Evolutionary conservation across 2,329 filamentous ascomycete genomes (phyloP), one percentile per base, ranked within the genome.

Genomic region (Grosmannia clavigera): DNA sequence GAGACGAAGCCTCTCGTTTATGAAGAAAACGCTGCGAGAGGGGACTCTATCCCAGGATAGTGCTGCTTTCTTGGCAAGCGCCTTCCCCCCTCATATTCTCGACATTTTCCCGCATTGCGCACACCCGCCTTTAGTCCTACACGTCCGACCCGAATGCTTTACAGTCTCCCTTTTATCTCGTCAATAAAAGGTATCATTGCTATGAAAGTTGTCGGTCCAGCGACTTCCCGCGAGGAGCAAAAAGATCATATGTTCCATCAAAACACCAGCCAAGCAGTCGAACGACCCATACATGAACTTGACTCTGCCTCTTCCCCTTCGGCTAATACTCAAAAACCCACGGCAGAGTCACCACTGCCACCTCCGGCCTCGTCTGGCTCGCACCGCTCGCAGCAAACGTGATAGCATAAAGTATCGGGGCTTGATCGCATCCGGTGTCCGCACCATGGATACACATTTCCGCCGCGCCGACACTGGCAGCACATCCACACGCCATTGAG

Each of bases 401-500:
- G 79, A 63, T 79, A 79, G 67, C 78, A 82, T 53, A 80, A 75
- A 1, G 76, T 77, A 63, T 81, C 75, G 11, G 77, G 76, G 62
- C 75, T 75, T 14, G 71, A 72, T 58, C 70, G 71, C 72, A 76
- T 74, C 58, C 70, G 73, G 62, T 78, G 75, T 40, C 73, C 68
- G 64, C 79, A 81, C 70, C 71, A 76, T 27, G 71, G 69, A 55
- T 73, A 73, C 5, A 70, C 68, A 61, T 81, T 81, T 5, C 71
- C 74, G 7, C 75, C 76, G 6, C 76, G 71, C 3, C 68, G 66
- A 64, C 79, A 82, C 61, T 69, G 71, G 66, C 79, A 82, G 65
- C 79, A 82, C 16, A 69, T 65, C 79, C 80, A 81, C 9, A 71
- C 64, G 1, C 77, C 75, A 35, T 74, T 71, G 7, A 81, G 74